Base-by-base conservation (phyloP, 306 rosid species). In the Phaseolus lunatus region DNA sequence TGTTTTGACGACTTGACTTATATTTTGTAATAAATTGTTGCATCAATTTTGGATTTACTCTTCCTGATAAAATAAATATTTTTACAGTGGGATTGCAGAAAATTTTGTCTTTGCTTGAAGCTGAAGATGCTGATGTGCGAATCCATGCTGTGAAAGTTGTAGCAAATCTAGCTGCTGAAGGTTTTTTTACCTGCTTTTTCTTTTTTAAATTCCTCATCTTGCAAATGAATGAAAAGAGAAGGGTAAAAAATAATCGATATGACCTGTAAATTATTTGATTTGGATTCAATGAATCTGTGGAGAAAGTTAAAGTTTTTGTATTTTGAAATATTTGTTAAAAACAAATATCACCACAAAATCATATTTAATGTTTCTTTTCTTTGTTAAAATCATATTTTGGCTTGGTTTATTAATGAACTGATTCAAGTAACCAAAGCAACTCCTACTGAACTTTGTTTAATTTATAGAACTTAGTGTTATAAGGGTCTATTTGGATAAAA, bases 131-230 rank as follows among this genome's bases (percentile, higher is more conserved):
- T 52, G 99, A 91, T 80, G 98, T 96, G 67, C 87, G 94, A 74
- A 87, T 96, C 59, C 97, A 96, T 77, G 99, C 99, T 81, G 98
- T 96, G 83, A 92, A 96, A 92, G 99, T 92, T 23, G 99, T 96
- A 37, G 99, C 99, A 78, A 96, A 96, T 91, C 94, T 96, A 67
- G 99, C 99, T 49, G 99, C 99, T 67, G 99, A 96, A 96, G 99
- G 99, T 96, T 78, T 83, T 56, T 68, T 76, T 83, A 53, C 78
- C 43, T 71, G 54, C 57, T 80, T 82, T 7, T 74, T 20, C 27
- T 81, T 31, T 31, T 27, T 31, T 31, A 5, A 5, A 29, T 48
- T 39, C 67, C 26, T 61, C 39, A 27, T 76, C 63, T 13, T 72
- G 8, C 67, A 41, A 59, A 13, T 2, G 6, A 19, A 62, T 24